These are phyloP conservation scores for Suillus plorans DNA, from an alignment of 768 basidiomycete genomes.

Conservation along the genomic window DNA sequence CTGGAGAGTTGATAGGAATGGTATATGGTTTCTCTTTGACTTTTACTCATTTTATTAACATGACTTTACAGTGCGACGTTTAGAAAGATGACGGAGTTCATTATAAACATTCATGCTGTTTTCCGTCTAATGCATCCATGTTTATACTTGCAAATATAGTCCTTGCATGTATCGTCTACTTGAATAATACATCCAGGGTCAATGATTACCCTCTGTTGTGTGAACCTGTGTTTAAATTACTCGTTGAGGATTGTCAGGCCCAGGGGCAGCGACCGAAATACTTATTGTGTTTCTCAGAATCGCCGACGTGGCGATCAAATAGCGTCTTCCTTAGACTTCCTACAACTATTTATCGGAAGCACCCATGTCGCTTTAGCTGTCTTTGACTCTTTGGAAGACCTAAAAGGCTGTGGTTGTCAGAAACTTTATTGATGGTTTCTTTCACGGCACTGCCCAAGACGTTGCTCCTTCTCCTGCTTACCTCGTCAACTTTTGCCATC, in stretches of 20 bases:
- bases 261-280: not conserved
- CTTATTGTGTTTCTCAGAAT: not conserved
- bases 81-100: conserved; percentile 10
- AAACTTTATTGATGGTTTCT: conserved; percentile 16
- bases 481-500: conserved; percentile 32
- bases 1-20: conserved; percentile 28
- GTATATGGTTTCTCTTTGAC: conserved; percentile 11
- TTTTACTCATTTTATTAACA: not conserved
- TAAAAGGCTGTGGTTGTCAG: not conserved
- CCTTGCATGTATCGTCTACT: not conserved
- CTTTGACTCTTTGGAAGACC: not conserved
- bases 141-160: conserved; percentile 4
- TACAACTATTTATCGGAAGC: not conserved
- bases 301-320: not conserved
- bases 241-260: not conserved
- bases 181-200: not conserved
- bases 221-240: not conserved
- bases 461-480: conserved; percentile 38
- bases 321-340: not conserved
- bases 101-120: conserved; percentile 12
- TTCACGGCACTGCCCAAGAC: conserved; percentile 29
- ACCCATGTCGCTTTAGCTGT: not conserved
- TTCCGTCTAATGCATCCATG: conserved; percentile 6
- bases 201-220: not conserved
- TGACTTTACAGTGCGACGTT: conserved; percentile 19